These are phyloP conservation scores for Rhododendron ovatum DNA, from an alignment of 148 eudicot species.

Conservation along the genomic window DNA sequence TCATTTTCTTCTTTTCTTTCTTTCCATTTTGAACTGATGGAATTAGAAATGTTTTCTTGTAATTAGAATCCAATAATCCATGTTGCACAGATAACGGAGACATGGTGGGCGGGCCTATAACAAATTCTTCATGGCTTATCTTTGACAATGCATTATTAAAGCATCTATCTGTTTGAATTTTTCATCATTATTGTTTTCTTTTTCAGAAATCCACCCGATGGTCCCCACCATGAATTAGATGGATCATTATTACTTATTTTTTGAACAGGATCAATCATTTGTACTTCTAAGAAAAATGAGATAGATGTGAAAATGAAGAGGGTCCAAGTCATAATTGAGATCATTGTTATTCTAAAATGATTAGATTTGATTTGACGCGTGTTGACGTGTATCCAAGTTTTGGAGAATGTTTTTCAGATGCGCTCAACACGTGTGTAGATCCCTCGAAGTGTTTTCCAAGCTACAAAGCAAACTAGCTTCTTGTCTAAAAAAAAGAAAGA, in stretches of 20 bases:
- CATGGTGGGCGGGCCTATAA: background rate
- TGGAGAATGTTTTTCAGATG: background rate
- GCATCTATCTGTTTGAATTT: background rate
- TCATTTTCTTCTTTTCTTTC: background rate
- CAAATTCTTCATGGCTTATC: background rate
- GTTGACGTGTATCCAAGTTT: background rate
- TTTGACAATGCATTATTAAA: background rate
- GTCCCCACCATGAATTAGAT: background rate
- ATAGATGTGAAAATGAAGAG: constrained; percentile 3
- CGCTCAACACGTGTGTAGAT: background rate
- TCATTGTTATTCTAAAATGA: background rate
- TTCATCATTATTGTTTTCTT: background rate
- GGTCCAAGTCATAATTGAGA: background rate
- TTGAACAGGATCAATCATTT: background rate
- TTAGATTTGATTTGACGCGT: background rate
- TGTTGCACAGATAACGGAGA: background rate
- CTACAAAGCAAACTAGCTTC: background rate
- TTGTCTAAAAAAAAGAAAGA: too few relatives aligned
- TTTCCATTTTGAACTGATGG: background rate
- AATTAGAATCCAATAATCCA: background rate
- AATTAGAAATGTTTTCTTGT: background rate
- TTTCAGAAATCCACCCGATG: background rate
- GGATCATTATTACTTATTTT: background rate
- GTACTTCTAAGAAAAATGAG: background rate
- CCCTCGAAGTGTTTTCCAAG: background rate